A percentile compares a stretch with the other conserved stretches of the same genome.
phyloP scores from a whole-genome alignment of 371 early-diverging fungal species.

The Vairimorpha ceranae region DNA sequence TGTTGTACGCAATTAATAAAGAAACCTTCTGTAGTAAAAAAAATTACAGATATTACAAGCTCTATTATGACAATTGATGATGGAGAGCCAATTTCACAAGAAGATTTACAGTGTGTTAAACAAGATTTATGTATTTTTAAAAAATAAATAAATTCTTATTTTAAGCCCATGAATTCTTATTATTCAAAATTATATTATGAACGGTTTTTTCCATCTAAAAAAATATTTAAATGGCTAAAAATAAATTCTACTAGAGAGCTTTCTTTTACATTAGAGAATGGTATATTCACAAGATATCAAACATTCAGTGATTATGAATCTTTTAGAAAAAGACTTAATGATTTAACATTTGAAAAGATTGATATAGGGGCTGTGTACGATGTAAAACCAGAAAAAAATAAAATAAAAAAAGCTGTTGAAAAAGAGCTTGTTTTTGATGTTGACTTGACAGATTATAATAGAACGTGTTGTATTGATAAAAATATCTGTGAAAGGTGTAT shows the following conservation, averaged over 20 bases:
- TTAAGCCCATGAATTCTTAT: background rate
- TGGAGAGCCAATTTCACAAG: slow-evolving; percentile 32
- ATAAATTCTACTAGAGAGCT: slow-evolving; percentile 70
- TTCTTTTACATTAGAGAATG: slow-evolving; percentile 72
- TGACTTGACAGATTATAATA: slow-evolving; percentile 95
- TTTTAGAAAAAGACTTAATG: slow-evolving; percentile 70
- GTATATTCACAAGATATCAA: slow-evolving; percentile 76
- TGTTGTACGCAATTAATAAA: slow-evolving; percentile 18
- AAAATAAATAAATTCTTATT: background rate
- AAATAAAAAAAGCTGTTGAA: slow-evolving; percentile 69
- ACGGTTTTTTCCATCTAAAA: slow-evolving; percentile 50
- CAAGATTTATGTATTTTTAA: slow-evolving; percentile 7
- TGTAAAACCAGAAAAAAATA: slow-evolving; percentile 66
- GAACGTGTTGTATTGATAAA: slow-evolving; percentile 77
- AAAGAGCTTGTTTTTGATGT: slow-evolving; percentile 98
- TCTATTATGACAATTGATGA: slow-evolving; percentile 39
- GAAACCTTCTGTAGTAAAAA: slow-evolving; percentile 7
- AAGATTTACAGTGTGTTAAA: slow-evolving; percentile 26
- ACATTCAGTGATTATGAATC: slow-evolving; percentile 70
- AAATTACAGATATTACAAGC: background rate
- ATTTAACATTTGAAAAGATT: slow-evolving; percentile 75
- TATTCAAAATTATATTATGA: slow-evolving; percentile 45
- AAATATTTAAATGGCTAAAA: slow-evolving; percentile 45
- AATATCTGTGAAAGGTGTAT: slow-evolving; percentile 81
- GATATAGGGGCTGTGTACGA: slow-evolving; percentile 93